Conservation (phyloP, 306 rosid species). For the Quercus cerris region DNA sequence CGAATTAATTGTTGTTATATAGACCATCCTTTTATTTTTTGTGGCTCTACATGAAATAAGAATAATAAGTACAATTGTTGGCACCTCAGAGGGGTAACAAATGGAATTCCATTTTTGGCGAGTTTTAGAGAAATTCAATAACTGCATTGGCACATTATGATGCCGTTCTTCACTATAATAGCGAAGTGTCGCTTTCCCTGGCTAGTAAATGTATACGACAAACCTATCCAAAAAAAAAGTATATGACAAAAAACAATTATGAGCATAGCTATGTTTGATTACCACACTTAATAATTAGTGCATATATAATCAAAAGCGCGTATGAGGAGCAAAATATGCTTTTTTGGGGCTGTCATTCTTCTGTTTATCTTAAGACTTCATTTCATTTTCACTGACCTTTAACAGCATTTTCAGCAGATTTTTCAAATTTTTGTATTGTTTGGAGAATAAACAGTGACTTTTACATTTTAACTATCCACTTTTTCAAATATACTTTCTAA, state of each 20-base stretch:
- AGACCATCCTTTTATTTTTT: too few relatives aligned
- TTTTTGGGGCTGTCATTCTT: neutral
- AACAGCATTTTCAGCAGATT: too few relatives aligned
- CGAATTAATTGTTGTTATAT: too few relatives aligned
- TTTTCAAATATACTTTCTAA: too few relatives aligned
- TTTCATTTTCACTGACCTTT: neutral
- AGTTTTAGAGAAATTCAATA: too few relatives aligned
- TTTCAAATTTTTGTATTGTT: too few relatives aligned
- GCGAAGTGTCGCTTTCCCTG: neutral
- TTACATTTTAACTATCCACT: too few relatives aligned
- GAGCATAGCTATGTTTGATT: neutral
- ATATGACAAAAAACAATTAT: conserved; percentile 10
- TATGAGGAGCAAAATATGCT: conserved; percentile 22
- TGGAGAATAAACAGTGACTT: too few relatives aligned
- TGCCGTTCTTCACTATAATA: neutral
- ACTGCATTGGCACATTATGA: neutral
- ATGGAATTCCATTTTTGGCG: too few relatives aligned
- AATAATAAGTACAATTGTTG: too few relatives aligned
- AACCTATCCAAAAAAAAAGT: neutral
- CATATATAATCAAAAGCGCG: conserved; percentile 18
- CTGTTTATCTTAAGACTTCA: neutral
- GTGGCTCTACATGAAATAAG: too few relatives aligned
- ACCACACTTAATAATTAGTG: neutral
- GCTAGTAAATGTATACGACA: conserved; percentile 5
- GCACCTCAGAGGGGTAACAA: too few relatives aligned